Evolutionary conservation across 176 grass and related monocot species (phyloP).

Genomic region (Leersia perrieri): DNA sequence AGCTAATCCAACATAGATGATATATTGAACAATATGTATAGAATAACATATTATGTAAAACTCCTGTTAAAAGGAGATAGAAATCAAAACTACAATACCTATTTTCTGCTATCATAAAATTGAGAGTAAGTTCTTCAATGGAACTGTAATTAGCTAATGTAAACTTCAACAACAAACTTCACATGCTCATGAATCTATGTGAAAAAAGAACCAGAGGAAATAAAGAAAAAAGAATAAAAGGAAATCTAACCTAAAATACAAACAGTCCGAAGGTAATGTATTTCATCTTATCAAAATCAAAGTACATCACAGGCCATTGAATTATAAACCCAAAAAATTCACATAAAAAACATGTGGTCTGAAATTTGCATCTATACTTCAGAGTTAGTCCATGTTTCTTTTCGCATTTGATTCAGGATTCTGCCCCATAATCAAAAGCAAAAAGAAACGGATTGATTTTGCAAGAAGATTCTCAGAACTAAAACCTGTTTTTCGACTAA

Average conservation of each 20-base stretch:
- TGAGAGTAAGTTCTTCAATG: not conserved
- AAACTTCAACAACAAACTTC: not conserved
- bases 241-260: not conserved
- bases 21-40: not conserved
- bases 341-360: not conserved
- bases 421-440: too few relatives aligned
- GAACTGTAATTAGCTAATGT: not conserved
- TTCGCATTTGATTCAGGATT: too few relatives aligned
- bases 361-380: not conserved
- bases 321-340: not conserved
- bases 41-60: not conserved
- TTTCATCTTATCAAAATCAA: not conserved
- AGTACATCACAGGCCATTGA: not conserved
- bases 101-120: not conserved
- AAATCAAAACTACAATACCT: not conserved
- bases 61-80: not conserved
- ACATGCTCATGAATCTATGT: not conserved
- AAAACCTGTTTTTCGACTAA: not conserved
- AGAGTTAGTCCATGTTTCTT: too few relatives aligned
- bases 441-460: too few relatives aligned
- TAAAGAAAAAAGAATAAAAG: not conserved
- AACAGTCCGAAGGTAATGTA: not conserved
- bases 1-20: not conserved
- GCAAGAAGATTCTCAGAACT: not conserved
- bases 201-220: conserved; percentile 2